phyloP scores from a whole-genome alignment of 768 basidiomycete species.

The Amanita pseudoporphyria region DNA sequence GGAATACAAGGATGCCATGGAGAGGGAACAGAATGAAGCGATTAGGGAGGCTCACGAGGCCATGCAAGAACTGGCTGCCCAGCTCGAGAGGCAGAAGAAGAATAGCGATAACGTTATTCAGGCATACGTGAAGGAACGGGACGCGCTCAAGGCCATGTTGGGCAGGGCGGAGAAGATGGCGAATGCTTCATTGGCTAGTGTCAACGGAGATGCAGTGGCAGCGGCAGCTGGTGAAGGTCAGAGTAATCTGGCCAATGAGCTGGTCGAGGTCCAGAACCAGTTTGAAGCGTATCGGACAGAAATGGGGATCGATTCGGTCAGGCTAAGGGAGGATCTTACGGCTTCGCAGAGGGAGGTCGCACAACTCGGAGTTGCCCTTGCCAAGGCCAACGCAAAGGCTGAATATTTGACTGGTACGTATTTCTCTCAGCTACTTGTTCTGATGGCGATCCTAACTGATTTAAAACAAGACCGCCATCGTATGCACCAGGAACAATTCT shows the following conservation, averaged over 20 bases:
- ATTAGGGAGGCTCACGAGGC: conserved; percentile 83
- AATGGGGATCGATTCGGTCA: conserved; percentile 68
- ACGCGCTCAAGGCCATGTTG: conserved; percentile 72
- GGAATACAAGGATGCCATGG: conserved; percentile 60
- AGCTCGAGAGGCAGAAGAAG: conserved; percentile 73
- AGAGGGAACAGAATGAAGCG: conserved; percentile 69
- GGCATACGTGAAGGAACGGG: conserved; percentile 81
- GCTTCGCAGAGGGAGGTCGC: conserved; percentile 60
- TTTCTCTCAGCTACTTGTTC: conserved; percentile 1
- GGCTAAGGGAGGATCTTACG: conserved; percentile 61
- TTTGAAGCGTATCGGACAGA: conserved; percentile 76
- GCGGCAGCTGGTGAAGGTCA: conserved; percentile 7
- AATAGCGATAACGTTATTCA: conserved; percentile 61
- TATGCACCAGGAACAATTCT: conserved; percentile 60
- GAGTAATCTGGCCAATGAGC: conserved; percentile 42
- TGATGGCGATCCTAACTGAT: not conserved
- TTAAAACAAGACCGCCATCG: conserved; percentile 48
- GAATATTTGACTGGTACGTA: conserved; percentile 67
- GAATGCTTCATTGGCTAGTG: conserved; percentile 13
- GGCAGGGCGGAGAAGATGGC: conserved; percentile 36
- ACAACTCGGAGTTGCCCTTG: conserved; percentile 54
- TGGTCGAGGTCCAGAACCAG: conserved; percentile 66
- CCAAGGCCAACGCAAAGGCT: conserved; percentile 76
- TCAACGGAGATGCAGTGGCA: conserved; percentile 10
- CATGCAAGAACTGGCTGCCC: conserved; percentile 67